Conservation (phyloP, 1,284 basidiomycete species). For the Moniliophthora roreri region DNA sequence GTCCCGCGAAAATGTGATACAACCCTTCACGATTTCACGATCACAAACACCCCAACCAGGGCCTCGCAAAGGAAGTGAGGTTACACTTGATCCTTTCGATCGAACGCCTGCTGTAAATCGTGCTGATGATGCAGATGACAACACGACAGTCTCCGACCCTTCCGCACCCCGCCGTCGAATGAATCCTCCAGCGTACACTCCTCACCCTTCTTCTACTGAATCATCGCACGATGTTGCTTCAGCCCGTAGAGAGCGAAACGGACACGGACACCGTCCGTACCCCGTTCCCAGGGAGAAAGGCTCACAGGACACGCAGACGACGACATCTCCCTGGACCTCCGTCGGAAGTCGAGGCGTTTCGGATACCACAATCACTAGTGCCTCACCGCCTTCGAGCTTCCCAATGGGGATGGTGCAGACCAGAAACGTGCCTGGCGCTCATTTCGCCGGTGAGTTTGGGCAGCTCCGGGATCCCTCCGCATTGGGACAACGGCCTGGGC, state of each 20-base stretch:
- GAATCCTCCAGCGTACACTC: background rate
- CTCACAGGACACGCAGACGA: background rate
- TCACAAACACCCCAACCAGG: background rate
- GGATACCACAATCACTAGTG: background rate
- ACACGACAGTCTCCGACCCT: too few relatives aligned
- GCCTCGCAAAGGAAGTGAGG: background rate
- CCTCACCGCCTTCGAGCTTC: too few relatives aligned
- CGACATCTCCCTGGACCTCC: background rate
- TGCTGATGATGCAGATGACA: background rate
- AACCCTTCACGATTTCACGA: slow-evolving; percentile 9
- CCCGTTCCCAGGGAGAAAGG: background rate
- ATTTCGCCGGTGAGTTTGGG: too few relatives aligned
- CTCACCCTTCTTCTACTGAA: background rate
- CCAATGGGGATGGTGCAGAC: too few relatives aligned
- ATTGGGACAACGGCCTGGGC: too few relatives aligned
- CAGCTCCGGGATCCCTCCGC: too few relatives aligned
- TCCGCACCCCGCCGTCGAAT: background rate
- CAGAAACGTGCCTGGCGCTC: too few relatives aligned
- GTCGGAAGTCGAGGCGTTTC: background rate
- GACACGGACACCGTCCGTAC: background rate
- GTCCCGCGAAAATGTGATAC: background rate
- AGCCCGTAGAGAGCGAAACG: background rate
- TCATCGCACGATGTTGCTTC: background rate
- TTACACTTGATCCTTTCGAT: background rate
- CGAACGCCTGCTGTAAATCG: background rate